These are phyloP conservation scores for Xylariaceae sp. DNA, from an alignment of 2,329 filamentous ascomycete species.

Conservation along the genomic window DNA sequence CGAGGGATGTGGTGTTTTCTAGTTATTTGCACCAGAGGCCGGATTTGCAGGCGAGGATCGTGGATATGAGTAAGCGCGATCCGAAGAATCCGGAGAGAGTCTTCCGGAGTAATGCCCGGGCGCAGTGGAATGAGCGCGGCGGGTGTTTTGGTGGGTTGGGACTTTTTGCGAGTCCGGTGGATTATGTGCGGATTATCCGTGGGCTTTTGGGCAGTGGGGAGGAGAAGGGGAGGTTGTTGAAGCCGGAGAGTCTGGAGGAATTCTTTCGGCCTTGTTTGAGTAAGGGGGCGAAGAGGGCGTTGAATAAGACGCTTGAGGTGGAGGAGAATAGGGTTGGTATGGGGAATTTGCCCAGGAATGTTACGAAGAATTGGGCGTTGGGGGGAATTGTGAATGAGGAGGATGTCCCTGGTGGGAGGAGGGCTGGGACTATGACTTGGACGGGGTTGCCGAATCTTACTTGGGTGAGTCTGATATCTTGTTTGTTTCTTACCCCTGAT, in stretches of 20 bases:
- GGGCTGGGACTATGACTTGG: slow-evolving; percentile 22
- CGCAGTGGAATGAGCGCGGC: slow-evolving; percentile 19
- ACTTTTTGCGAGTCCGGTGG: slow-evolving; percentile 18
- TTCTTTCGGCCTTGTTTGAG: slow-evolving; percentile 22
- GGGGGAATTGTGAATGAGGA: slow-evolving; percentile 22
- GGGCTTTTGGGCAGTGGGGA: slow-evolving; percentile 15
- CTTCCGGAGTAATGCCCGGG: slow-evolving; percentile 17
- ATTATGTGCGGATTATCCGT: slow-evolving; percentile 18
- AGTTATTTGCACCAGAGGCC: slow-evolving; percentile 16
- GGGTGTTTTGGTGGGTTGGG: slow-evolving; percentile 22
- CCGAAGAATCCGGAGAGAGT: slow-evolving; percentile 11
- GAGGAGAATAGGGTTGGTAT: slow-evolving; percentile 17
- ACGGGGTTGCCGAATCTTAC: slow-evolving; percentile 19
- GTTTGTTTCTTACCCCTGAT: not conserved
- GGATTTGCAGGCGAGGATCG: slow-evolving; percentile 14
- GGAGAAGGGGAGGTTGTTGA: slow-evolving; percentile 14
- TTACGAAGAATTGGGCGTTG: slow-evolving; percentile 17
- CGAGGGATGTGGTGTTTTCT: slow-evolving; percentile 18
- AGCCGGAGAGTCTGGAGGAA: slow-evolving; percentile 10
- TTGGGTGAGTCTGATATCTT: slow-evolving; percentile 13
- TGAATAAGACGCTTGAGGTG: slow-evolving; percentile 9
- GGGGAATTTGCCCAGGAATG: slow-evolving; percentile 17
- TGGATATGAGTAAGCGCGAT: slow-evolving; percentile 23
- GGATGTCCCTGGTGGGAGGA: slow-evolving; percentile 21
- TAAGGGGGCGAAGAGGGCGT: slow-evolving; percentile 14